Evolutionary conservation across 163 green algal species (phyloP).

Genomic region (Volvox carteri): DNA sequence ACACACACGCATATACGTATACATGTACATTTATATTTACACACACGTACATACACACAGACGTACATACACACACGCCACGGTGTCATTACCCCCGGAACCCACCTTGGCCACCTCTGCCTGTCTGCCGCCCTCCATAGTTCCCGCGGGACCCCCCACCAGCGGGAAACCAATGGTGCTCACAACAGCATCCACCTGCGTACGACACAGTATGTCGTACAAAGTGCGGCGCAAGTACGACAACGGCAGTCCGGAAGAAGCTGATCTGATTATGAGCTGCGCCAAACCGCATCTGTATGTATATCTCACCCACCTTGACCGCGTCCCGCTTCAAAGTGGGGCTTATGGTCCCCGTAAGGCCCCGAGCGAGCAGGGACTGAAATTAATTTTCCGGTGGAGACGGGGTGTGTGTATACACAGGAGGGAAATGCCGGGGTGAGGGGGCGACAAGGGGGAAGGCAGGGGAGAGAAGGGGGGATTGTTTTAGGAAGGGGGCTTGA

Average conservation of each 20-base stretch:
- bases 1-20: not conserved
- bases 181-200: conserved; percentile 87
- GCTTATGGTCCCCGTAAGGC: conserved; percentile 49
- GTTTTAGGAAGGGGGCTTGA: too few relatives aligned
- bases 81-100: too few relatives aligned
- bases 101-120: conserved; percentile 81
- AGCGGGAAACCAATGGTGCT: conserved; percentile 96
- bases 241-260: too few relatives aligned
- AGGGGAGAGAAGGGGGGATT: too few relatives aligned
- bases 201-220: too few relatives aligned
- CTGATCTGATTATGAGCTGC: not conserved
- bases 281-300: not conserved
- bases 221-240: not conserved
- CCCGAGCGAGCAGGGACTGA: conserved; percentile 36
- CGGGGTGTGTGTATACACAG: too few relatives aligned
- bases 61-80: not conserved
- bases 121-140: conserved; percentile 96
- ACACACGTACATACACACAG: not conserved
- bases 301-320: conserved; percentile 20
- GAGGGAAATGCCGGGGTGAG: too few relatives aligned
- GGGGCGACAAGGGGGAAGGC: too few relatives aligned
- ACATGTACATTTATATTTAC: not conserved
- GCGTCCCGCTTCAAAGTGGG: conserved; percentile 58
- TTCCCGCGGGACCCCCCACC: conserved; percentile 91
- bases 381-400: too few relatives aligned